Evolutionary conservation across 345 rosid species (phyloP), one percentile per base, ranked within the genome.

Genomic region (Geranium brycei): DNA sequence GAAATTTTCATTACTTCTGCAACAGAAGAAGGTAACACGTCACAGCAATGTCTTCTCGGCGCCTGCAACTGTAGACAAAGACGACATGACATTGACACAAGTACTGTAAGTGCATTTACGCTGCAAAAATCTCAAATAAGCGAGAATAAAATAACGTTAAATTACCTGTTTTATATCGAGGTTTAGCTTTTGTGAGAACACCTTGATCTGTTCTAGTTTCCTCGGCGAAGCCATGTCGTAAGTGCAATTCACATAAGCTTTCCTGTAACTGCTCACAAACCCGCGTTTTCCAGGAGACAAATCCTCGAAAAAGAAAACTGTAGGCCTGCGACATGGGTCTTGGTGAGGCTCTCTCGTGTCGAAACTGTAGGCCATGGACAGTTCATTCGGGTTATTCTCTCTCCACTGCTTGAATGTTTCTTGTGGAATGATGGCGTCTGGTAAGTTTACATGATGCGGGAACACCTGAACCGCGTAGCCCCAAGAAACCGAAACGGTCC

Each of bases 401-500:
- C 68, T 80, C 97, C 91, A 90, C 40, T 77, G 87, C 72, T 31
- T 67, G 80, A 93, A 93, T 4, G 99, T 82, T 61, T 78, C 72
- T 68, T 83, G 91, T 6, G 18, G 60, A 4, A 75, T 76, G 15
- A 85, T 76, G 58, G 76, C 71, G 60, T 89, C 93, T 0, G 79
- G 76, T 31, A 82, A 60, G 58, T 58, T 57, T 19, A 79, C 35
- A 59, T 85, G 85, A 31, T 67, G 66, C 0, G 75, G 65, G 28
- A 81, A 75, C 5, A 92, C 87, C 79, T 87, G 89, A 66, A 92
- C 80, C 0, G 87, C 82, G 61, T 86, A 90, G 0, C 97, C 99
- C 96, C 99, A 86, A 7, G 96, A 82, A n/a, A 90, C 76, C 0
- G 91, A 86, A 35, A 93, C 76, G 4, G 97, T 90, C 99, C 95